Percentiles rank a stretch among this genome's conserved stretches.
Evolutionary conservation across 176 grass and related monocot genomes (phyloP).

Genomic region (Aechmea fasciata): DNA sequence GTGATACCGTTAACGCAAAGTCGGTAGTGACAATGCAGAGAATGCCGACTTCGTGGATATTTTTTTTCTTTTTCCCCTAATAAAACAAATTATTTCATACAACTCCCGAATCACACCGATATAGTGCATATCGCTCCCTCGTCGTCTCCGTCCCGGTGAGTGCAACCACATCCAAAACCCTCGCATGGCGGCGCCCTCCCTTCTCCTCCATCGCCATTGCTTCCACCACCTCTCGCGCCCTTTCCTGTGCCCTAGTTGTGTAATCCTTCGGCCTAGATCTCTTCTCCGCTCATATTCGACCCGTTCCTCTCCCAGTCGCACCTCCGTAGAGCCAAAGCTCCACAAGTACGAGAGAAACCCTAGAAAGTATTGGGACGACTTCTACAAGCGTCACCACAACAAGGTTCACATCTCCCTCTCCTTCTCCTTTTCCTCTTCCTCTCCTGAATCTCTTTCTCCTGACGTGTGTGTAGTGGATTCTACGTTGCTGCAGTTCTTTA

Average conservation of each 20-base stretch:
- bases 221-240: not conserved
- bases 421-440: not conserved
- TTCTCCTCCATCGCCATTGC: not conserved
- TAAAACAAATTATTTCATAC: not conserved
- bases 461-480: not conserved
- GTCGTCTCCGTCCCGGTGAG: not conserved
- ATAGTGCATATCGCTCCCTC: not conserved
- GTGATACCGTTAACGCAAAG: no score
- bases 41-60: no score
- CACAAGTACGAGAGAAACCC: conserved; percentile 21
- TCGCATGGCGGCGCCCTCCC: not conserved
- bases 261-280: not conserved
- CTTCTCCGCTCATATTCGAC: conserved; percentile 1
- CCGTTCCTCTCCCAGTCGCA: not conserved
- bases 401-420: conserved; percentile 7
- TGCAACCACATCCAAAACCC: not conserved
- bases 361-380: conserved; percentile 17
- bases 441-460: not conserved
- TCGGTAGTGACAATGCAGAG: no score
- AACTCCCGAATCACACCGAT: not conserved
- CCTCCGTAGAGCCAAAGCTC: not conserved
- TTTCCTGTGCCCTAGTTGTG: not conserved
- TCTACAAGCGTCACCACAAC: conserved; percentile 18
- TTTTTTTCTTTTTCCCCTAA: not conserved
- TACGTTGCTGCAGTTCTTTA: conserved; percentile 11